Conservation (phyloP, 805 yeast species). For the Wickerhamomyces canadensis region DNA sequence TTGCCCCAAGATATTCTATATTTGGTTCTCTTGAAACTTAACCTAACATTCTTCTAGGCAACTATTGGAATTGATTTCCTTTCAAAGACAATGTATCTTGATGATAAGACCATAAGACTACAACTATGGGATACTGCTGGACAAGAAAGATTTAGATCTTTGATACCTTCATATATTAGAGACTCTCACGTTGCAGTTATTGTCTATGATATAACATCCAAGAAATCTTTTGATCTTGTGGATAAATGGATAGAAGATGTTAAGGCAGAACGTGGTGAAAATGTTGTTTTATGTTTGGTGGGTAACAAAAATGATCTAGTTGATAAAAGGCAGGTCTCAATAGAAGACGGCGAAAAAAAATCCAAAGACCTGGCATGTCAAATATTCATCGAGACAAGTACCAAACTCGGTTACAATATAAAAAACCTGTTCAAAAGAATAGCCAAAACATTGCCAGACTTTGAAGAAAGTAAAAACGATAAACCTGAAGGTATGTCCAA, state of each 20-base stretch:
- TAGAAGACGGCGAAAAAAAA: slow-evolving; percentile 79
- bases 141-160: slow-evolving; percentile 90
- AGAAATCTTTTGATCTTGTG: slow-evolving; percentile 76
- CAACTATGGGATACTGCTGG: slow-evolving; percentile 99
- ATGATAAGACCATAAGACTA: slow-evolving; percentile 89
- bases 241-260: slow-evolving; percentile 95
- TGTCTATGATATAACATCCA: slow-evolving; percentile 88
- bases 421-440: slow-evolving; percentile 84
- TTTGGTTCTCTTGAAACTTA: too few relatives aligned
- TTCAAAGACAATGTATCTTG: slow-evolving; percentile 90
- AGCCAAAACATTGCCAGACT: slow-evolving; percentile 87
- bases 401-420: slow-evolving; percentile 92
- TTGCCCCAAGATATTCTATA: too few relatives aligned
- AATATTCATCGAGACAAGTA: slow-evolving; percentile 86
- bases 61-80: slow-evolving; percentile 96
- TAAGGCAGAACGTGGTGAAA: slow-evolving; percentile 84
- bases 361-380: slow-evolving; percentile 69
- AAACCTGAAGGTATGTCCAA: slow-evolving; percentile 16
- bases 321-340: slow-evolving; percentile 75
- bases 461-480: slow-evolving; percentile 35
- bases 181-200: slow-evolving; percentile 97
- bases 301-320: slow-evolving; percentile 86
- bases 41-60: slow-evolving; percentile 43
- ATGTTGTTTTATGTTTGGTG: slow-evolving; percentile 83
- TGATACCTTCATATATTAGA: slow-evolving; percentile 92